phyloP scores from a whole-genome alignment of 2,329 filamentous ascomycete genomes.

The Diaporthe longicolla region DNA sequence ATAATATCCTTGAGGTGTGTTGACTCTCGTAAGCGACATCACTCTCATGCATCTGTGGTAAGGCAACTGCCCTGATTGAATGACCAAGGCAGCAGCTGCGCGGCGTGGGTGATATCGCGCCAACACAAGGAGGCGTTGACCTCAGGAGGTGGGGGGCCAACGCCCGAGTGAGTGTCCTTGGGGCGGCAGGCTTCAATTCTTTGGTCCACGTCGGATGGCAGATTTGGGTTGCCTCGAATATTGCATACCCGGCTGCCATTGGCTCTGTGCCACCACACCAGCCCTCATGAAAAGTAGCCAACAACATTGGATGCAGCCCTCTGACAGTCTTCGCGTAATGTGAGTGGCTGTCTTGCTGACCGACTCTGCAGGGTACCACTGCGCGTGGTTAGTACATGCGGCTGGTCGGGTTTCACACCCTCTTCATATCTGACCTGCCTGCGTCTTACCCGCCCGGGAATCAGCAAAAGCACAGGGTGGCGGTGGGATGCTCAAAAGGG shows the following conservation, averaged over 20 bases:
- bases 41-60: neutral
- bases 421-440: neutral
- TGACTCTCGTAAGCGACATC: constrained; percentile 8
- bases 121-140: neutral
- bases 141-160: neutral
- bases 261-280: neutral
- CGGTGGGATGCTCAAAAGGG: neutral
- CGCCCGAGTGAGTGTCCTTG: neutral
- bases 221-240: neutral
- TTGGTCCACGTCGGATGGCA: no score
- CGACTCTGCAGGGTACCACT: neutral
- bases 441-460: neutral
- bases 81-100: neutral
- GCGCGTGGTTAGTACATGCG: neutral
- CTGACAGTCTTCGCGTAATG: neutral
- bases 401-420: constrained; percentile 2
- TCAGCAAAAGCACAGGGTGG: neutral
- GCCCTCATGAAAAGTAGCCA: neutral
- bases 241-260: neutral
- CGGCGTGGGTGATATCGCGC: neutral
- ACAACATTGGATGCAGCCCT: neutral
- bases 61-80: neutral
- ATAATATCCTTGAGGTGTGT: neutral
- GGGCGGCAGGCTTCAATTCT: neutral
- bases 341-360: constrained; percentile 4